A percentile compares a stretch with the other conserved stretches of the same genome.
These are phyloP conservation scores for Trichoderma sp. DNA, from an alignment of 2,329 filamentous ascomycete genomes.

Conservation along the genomic window DNA sequence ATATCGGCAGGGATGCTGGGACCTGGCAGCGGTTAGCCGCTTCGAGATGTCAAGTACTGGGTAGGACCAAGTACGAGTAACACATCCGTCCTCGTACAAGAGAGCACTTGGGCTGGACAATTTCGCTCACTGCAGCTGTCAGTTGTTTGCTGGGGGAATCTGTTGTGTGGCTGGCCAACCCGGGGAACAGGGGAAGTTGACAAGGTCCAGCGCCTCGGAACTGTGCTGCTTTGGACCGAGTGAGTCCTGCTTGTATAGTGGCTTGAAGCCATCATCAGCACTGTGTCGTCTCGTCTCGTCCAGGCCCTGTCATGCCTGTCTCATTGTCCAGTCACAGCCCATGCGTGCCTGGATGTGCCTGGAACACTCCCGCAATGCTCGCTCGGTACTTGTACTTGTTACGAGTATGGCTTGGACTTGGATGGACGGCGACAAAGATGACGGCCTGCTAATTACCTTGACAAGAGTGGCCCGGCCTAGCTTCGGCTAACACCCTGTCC, in stretches of 20 bases:
- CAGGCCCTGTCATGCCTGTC: neutral
- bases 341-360: conserved; percentile 20
- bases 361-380: neutral
- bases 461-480: neutral
- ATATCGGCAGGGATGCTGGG: conserved; percentile 12
- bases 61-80: neutral
- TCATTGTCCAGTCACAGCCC: conserved; percentile 8
- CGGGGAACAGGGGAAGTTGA: neutral
- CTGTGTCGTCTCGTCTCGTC: neutral
- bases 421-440: neutral
- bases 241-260: neutral
- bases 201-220: neutral
- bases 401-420: neutral
- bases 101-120: neutral
- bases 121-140: conserved; percentile 6
- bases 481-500: conserved; percentile 9
- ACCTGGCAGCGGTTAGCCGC: conserved; percentile 22
- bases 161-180: neutral
- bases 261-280: neutral
- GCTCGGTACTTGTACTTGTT: neutral
- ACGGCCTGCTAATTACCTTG: neutral
- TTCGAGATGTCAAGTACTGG: neutral
- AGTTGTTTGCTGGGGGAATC: conserved; percentile 1
- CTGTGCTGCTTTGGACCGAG: neutral
- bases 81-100: neutral